A percentile compares a stretch with the other conserved stretches of the same genome.
These are phyloP conservation scores for Rhizoclosmatium globosum DNA, from an alignment of 192 early-diverging fungal genomes.

Conservation along the genomic window DNA sequence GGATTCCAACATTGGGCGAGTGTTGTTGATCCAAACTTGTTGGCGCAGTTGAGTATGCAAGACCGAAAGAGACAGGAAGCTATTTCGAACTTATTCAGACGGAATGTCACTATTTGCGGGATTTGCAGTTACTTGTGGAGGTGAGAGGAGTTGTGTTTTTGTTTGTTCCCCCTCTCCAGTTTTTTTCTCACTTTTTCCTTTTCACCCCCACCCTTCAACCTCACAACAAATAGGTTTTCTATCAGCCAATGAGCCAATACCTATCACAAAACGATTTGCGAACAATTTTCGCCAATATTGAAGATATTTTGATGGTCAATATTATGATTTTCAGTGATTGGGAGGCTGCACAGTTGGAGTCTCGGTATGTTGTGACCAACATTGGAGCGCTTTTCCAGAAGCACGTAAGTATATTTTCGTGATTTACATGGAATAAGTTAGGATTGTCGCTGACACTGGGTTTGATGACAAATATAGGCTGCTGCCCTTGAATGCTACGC, in stretches of 20 bases:
- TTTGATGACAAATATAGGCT: conserved; percentile 40
- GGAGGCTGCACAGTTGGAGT: conserved; percentile 62
- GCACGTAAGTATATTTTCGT: conserved; percentile 38
- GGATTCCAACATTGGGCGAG: conserved; percentile 41
- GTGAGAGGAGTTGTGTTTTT: conserved; percentile 40
- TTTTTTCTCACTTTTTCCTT: too few relatives aligned
- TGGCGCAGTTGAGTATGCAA: conserved; percentile 59
- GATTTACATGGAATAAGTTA: neutral
- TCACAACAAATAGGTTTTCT: conserved; percentile 60
- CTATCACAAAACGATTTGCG: conserved; percentile 51
- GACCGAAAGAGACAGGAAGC: conserved; percentile 83
- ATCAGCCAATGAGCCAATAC: conserved; percentile 62
- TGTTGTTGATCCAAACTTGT: conserved; percentile 44
- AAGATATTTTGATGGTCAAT: conserved; percentile 71
- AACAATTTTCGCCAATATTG: conserved; percentile 60
- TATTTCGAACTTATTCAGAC: conserved; percentile 81
- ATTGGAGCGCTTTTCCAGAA: conserved; percentile 54
- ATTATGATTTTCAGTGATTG: conserved; percentile 74
- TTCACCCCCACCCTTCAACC: neutral
- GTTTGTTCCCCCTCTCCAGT: neutral
- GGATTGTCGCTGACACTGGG: neutral
- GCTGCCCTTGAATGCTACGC: conserved; percentile 66
- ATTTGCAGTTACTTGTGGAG: conserved; percentile 77
- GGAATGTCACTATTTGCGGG: conserved; percentile 76
- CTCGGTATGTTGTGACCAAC: conserved; percentile 58